Base-by-base conservation (phyloP, 139 green algal species). In the Dunaliella primolecta region DNA sequence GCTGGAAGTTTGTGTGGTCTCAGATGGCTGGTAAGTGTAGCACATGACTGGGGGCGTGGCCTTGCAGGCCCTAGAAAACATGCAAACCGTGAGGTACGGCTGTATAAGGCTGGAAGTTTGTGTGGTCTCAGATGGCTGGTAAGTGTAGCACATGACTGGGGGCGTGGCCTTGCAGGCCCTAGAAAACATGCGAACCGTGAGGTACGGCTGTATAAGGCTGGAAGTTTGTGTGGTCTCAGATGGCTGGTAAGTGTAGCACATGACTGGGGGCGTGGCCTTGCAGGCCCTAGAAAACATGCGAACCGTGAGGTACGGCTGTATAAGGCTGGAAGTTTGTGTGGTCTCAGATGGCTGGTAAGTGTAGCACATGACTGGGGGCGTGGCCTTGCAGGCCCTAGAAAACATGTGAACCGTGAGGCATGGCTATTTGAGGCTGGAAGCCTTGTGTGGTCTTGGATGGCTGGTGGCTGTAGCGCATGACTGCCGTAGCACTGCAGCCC, bases 391-490 rank as follows among this genome's bases (percentile, higher is more conserved):
- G 11, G 71, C 21, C 3, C 21, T 7, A 7, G 71, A 92, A 38
- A 93, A 95, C 86, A 95, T 96, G 86, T 83, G 91, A 27, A 95
- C 91, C 0, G 94, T 97, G 70, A 89, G 94, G 55, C 87, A 57
- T n/a, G 70, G n/a, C n/a, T n/a, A n/a, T n/a, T n/a, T n/a, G 23
- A 23, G 57, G 57, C 57, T 23, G 23, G 24, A 75, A 75, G 57
- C 23, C 56, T n/a, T n/a, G 57, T n/a, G n/a, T n/a, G n/a, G n/a
- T n/a, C n/a, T n/a, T n/a, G n/a, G n/a, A n/a, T n/a, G 20, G n/a
- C n/a, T n/a, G n/a, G n/a, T n/a, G 23, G 23, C 21, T 79, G 31
- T 46, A 46, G 56, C 2, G 75, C 20, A 46, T 2, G 25, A 3
- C 11, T 20, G 71, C 11, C 15, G n/a, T 78, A 15, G 71, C 29